These are phyloP conservation scores for Leccinum griseonigrum DNA, from an alignment of 1,284 basidiomycete genomes.

Conservation along the genomic window DNA sequence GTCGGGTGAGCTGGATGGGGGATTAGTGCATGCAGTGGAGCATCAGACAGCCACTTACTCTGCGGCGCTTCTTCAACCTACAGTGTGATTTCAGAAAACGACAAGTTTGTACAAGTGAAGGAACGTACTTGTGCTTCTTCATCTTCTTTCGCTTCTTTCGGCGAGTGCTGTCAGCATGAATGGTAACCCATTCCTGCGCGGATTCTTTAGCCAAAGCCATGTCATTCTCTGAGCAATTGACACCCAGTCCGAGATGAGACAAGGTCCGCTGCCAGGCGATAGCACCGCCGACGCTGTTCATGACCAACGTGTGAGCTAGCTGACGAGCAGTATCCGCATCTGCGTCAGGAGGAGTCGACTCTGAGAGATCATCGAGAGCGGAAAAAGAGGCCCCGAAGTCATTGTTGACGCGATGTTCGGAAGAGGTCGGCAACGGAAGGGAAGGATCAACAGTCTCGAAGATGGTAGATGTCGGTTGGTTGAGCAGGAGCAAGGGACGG, in stretches of 20 bases:
- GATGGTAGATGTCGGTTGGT: conserved; percentile 52
- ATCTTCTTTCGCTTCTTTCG: conserved; percentile 85
- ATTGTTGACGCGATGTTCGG: conserved; percentile 9
- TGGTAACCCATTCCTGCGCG: conserved; percentile 56
- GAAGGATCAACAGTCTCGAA: conserved; percentile 48
- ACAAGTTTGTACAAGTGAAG: neutral
- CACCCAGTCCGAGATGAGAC: conserved; percentile 55
- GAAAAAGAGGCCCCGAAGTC: conserved; percentile 8
- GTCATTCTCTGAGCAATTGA: conserved; percentile 44
- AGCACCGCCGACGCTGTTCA: conserved; percentile 58
- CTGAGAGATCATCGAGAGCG: conserved; percentile 46
- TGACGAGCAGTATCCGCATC: conserved; percentile 76
- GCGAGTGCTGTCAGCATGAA: conserved; percentile 75
- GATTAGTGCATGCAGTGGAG: conserved; percentile 12
- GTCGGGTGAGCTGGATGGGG: conserved; percentile 28
- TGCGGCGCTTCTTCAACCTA: conserved; percentile 47
- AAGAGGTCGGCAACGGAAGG: conserved; percentile 29
- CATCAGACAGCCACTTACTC: conserved; percentile 29
- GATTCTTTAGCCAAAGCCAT: conserved; percentile 48
- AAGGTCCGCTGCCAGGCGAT: conserved; percentile 65
- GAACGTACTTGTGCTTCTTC: conserved; percentile 86
- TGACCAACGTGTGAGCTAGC: conserved; percentile 64
- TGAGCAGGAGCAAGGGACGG: conserved; percentile 66
- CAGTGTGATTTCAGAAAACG: conserved; percentile 7
- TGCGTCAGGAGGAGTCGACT: conserved; percentile 57